Evolutionary conservation across 805 yeast species (phyloP), one percentile per base, ranked within the genome.

Genomic region (Grigorovia yakushimaensis): DNA sequence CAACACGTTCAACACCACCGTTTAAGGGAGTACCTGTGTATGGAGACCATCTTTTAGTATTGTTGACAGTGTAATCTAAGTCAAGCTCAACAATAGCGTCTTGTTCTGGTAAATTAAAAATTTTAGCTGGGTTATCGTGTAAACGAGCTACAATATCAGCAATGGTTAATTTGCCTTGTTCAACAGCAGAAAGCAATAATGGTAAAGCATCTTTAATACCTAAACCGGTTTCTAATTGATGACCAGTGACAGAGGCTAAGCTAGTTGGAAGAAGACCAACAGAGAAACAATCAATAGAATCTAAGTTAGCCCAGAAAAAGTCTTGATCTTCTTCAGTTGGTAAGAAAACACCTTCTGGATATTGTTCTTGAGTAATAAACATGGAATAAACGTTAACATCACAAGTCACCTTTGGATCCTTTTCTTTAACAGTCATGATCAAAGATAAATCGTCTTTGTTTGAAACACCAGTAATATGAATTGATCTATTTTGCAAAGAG

Each of bases 1-100:
- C 76, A 44, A 91, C 97, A 67, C 97, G 79, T 67, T 88, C 95
- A 61, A 91, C 84, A 60, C 88, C 82, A 52, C 97, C 97, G 51
- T 71, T 75, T 61, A 87, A 72, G 45, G 71, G 70, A 52, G 74
- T 76, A 49, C 69, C 71, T 51, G 64, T 61, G 55, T 80, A 76
- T 51, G 82, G 82, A 47, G 82, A 73, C 77, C 81, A 77, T 48
- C 68, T 60, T 38, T 67, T 54, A 8, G 73, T 62, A 39, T 69
- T 64, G 66, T 94, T 80, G 46, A 64, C 62, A 7, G 62, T 55
- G 42, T 59, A 64, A 67, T 88, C 96, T 55, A 86, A 68, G 62
- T 88, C 94, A 50, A 91, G 69, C 66, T 88, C 96, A 56, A 91
- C 82, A 43, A 73, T 62, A 15, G 96, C 77, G 30, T 57, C 52